Conservation (phyloP, 345 rosid genomes). For the Ricinus communis region DNA sequence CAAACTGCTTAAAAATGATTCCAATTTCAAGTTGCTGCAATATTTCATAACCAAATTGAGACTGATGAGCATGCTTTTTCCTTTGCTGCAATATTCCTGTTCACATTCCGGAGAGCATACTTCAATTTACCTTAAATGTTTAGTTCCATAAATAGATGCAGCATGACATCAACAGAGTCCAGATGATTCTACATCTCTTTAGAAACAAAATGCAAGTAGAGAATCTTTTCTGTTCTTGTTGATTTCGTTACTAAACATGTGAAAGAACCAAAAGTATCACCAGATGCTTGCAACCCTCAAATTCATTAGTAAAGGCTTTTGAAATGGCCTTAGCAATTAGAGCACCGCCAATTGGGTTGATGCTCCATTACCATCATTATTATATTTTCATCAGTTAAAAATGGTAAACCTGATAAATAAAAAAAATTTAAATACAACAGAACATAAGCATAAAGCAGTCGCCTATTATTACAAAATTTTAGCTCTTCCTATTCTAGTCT, state of each 20-base stretch:
- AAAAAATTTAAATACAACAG: background rate
- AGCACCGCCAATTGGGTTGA: background rate
- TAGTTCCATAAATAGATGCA: background rate
- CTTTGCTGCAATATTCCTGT: no score
- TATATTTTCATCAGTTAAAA: background rate
- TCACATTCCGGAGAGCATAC: no score
- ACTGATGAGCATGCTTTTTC: no score
- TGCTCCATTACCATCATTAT: background rate
- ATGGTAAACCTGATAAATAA: background rate
- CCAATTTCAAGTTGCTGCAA: no score
- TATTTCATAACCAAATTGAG: no score
- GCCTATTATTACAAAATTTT: constrained; percentile 5
- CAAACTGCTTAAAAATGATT: no score
- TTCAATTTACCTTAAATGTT: background rate
- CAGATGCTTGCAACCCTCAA: background rate
- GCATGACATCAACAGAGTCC: no score
- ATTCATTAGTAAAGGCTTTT: background rate
- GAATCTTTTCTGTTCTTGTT: no score
- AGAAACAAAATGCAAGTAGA: no score
- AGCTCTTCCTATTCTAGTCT: background rate
- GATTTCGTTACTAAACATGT: background rate
- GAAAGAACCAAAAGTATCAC: background rate
- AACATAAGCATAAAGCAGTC: background rate
- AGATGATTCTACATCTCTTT: no score
- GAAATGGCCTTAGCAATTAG: background rate